Evolutionary conservation across 805 yeast species (phyloP), one percentile per base, ranked within the genome.

Genomic region (Hanseniaspora pseudoguilliermondii): DNA sequence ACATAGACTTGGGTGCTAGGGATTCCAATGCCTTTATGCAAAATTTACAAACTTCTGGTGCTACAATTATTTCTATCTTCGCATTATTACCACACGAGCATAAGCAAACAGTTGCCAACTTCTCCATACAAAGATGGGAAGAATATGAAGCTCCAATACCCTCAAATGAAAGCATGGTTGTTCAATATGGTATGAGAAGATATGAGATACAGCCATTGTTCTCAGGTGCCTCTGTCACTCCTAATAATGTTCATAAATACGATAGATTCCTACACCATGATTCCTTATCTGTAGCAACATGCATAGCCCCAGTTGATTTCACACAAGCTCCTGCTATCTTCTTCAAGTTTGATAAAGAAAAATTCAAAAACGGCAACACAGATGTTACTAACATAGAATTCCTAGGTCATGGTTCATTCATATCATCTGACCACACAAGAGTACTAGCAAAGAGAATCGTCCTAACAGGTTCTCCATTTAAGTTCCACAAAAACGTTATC

Each of bases 101-200:
- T 66, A 85, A 90, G 67, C 76, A 80, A 59, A 84, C 95, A 0
- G 84, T 86, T 40, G 82, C 86, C 58, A 88, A 91, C 69, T 82
- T 87, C 64, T 78, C 91, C 8, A 78, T 88, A 59, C 82, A 84
- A 62, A 77, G 93, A 34, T 89, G 96, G 90, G 95, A 91, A 69
- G 95, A 85, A 60, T 87, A 82, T 63, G 90, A 85, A 49, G 78
- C 80, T 54, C 95, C 97, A 35, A 77, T 93, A 57, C 84, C 89
- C 49, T 80, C 95, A n/a, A 83, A 84, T 62, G 95, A 86, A 48
- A 70, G 81, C 34, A 73, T 93, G 60, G 73, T 90, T 54, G 91
- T 86, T 16, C 97, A 93, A 71, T 90, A 89, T 65, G 99, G 98
- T 27, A 86, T 91, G 54, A 82, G 97, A 69, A 79, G 98, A 64